Conservation (phyloP, 495 filamentous ascomycete genomes). For the Entonaema liquescens region DNA sequence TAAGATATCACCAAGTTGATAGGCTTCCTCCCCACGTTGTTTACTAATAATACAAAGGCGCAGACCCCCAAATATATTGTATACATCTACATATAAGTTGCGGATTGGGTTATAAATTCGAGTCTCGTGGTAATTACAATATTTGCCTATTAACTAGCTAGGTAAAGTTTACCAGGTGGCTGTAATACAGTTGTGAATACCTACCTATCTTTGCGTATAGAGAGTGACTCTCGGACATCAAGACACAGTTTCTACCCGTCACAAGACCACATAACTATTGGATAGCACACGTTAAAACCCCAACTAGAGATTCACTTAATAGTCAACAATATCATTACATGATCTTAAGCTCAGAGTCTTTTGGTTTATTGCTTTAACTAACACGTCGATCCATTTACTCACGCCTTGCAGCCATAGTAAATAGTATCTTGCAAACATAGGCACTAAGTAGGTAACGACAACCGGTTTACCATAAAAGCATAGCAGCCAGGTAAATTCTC, state of each 20-base stretch:
- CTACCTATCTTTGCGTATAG: neutral
- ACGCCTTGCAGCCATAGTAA: neutral
- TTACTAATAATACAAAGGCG: neutral
- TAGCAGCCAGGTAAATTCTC: neutral
- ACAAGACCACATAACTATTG: neutral
- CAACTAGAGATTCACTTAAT: neutral
- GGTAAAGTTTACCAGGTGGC: neutral
- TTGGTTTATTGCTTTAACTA: neutral
- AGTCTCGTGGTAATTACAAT: neutral
- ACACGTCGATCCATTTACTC: too few relatives aligned
- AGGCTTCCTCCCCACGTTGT: too few relatives aligned
- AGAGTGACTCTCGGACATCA: neutral
- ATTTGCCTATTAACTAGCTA: neutral
- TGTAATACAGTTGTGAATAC: neutral
- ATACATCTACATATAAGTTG: neutral
- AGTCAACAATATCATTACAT: neutral
- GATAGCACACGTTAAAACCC: neutral
- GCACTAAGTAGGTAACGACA: too few relatives aligned
- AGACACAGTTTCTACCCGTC: neutral
- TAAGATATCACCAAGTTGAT: neutral
- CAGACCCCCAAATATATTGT: neutral
- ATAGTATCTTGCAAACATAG: neutral
- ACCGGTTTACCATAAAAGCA: neutral
- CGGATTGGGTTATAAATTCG: neutral
- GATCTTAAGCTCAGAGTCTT: neutral